Evolutionary conservation across 306 rosid species (phyloP), one percentile per base, ranked within the genome.

Genomic region (Geum urbanum): DNA sequence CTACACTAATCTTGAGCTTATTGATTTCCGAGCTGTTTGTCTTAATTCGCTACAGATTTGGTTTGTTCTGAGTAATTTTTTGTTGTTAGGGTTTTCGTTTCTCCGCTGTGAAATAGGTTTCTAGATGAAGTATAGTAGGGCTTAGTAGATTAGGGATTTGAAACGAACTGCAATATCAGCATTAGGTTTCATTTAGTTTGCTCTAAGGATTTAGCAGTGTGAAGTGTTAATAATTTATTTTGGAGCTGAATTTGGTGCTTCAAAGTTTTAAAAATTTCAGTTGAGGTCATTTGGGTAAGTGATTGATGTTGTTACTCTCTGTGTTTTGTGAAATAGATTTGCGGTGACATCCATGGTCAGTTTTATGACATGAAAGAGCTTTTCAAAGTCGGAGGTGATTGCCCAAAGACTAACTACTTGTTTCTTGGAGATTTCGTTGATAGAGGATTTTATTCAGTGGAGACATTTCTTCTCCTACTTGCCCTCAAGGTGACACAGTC

Each of bases 291-390:
- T 47, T 52, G 67, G 75, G 61, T 76, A 43, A 72, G 61, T 7
- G 8, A 12, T 63, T 66, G n/a, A 41, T 41, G 22, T 73, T 72
- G 70, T 59, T 48, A 11, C n/a, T 22, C 6, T n/a, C n/a, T 51
- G 7, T n/a, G 24, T 24, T 50, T n/a, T 43, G 67, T 65, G 5
- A 20, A 52, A 18, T 84, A 95, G 99, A 95, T 95, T 75, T 95
- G 99, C 40, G 99, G 99, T 18, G 99, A 91, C 87, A 95, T 95
- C 73, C 99, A 95, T 47, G 97, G 99, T 58, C 99, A 95, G 74
- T 95, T 95, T 81, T 95, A 95, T 73, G 99, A 95, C 76, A 86
- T 91, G 99, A 95, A 91, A 72, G 99, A 95, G 89, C 99, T 95
- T 27, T 27, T 27, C 32, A 27, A 27, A 27, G 32, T 27, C 32